These are phyloP conservation scores for Cryptococcus sp. DNA, from an alignment of 1,284 basidiomycete genomes.

Conservation along the genomic window DNA sequence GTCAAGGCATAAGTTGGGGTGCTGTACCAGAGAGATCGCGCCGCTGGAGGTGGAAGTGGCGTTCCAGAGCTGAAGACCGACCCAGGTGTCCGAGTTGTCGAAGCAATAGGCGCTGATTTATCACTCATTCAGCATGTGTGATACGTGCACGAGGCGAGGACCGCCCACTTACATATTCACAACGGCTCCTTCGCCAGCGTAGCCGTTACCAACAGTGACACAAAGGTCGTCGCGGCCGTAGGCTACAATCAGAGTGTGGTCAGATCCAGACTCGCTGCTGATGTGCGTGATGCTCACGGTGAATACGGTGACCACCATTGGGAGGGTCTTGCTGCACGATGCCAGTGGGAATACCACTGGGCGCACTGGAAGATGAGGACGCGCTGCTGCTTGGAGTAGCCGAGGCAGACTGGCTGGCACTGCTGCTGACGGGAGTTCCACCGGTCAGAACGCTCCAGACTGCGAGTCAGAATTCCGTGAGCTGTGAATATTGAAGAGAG, in stretches of 20 bases:
- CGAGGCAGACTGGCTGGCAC: background rate
- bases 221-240: conserved; percentile 9
- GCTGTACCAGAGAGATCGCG: too few relatives aligned
- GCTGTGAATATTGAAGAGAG: background rate
- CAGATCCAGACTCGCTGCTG: background rate
- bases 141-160: background rate
- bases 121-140: background rate
- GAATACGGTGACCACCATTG: conserved; percentile 2
- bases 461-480: background rate
- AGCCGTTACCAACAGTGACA: conserved; percentile 7
- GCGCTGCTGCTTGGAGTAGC: background rate
- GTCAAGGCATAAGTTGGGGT: conserved; percentile 24
- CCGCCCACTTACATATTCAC: background rate
- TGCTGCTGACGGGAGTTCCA: background rate
- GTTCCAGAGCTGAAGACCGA: conserved; percentile 9
- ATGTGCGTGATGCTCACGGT: background rate
- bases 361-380: background rate
- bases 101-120: conserved; percentile 6
- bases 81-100: conserved; percentile 2
- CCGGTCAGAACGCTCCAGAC: background rate
- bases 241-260: background rate
- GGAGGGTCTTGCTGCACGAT: background rate
- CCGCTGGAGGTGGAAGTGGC: background rate
- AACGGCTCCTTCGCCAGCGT: background rate
- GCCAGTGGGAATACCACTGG: background rate